Base-by-base conservation (phyloP, 768 basidiomycete species). In the Psilocybe subaeruginosa region DNA sequence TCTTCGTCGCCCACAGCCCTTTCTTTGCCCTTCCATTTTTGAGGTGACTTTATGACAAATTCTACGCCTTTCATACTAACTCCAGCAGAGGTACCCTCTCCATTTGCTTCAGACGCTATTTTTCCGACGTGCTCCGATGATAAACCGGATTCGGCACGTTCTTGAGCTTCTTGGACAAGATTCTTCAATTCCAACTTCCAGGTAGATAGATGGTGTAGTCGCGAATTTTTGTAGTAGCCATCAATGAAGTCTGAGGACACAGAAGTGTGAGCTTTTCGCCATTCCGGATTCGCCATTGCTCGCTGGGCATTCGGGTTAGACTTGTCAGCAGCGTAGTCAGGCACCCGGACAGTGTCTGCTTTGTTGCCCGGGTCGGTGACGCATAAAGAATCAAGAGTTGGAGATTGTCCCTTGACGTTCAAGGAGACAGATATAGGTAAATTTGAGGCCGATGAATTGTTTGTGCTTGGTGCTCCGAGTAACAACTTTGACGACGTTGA, bases 151-250 rank as follows among this genome's bases (percentile, higher is more conserved):
- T 93, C 91, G 0, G 85, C 85, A 8, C 83, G 83, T 64, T 88
- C 87, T 68, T 93, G 92, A 0, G 95, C 93, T 68, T 91, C 85
- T 16, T 85, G 80, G 0, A 97, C 92, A 8, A 97, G 82, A 14
- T 80, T 78, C 68, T 88, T 89, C 41, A 98, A 80, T 68, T 99
- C 96, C 0, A 92, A 84, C 73, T 99, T 99, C 93, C 93, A 97
- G 2, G 87, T 90, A 4, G 92, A 88, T 9, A 99, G 75, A 69
- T 96, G 91, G 67, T 99, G 97, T n/a, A 99, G 78, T 1, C 97
- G 89, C 1, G 91, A 94, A 69, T 97, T 90, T 70, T 85, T 85
- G 75, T 87, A 88, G 70, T 87, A 97, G 0, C 86, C 89, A 45
- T 93, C 89, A 58, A 98, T 88, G 73, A 96, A 99, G 62, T 89